Base-by-base conservation (phyloP, 768 basidiomycete species). In the Mycena capillaripes region DNA sequence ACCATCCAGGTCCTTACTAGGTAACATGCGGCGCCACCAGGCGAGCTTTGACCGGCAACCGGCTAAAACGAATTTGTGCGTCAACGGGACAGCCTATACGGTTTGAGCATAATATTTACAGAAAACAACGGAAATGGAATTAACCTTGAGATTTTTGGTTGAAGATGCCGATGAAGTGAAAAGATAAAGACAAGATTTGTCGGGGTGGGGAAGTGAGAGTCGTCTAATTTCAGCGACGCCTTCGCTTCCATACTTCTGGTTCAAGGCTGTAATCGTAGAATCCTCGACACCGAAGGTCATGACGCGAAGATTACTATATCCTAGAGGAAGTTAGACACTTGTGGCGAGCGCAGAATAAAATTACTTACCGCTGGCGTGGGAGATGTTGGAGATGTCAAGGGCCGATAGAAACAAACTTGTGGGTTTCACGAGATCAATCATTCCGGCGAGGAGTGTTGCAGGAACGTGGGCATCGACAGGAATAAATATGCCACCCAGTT, bases 401-500 rank as follows among this genome's bases (percentile, higher is more conserved):
- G 44, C 55, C 14, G 62, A 40, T 29, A 73, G 42, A 50, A 46
- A 59, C 9, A 73, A 5, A 23, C 34, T 65, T 0, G 61, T 52
- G 34, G 72, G 72, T 53, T 69, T 66, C 30, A 69, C 72, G 19
- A 73, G 4, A 38, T 64, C 59, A 17, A 69, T 9, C 72, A 73
- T 73, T 3, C 72, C 57, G 4, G 11, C 46, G 29, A 73, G 68
- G 30, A 73, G 63, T 10, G 58, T 25, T 25, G 38, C 23, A n/a
- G 72, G 72, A 19, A 69, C 56, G 36, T 73, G 72, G 8, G 63
- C 62, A 32, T 73, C 72, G 52, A 73, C 65, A 17, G 72, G 72
- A 53, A 73, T 65, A 34, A 69, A 73, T 21, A 60, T 69, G 30
- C 72, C 72, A 25, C 38, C 55, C 5, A 73, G 9, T 65, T 73